phyloP scores from a whole-genome alignment of 495 filamentous ascomycete species.

The Aspergillus sparsus region DNA sequence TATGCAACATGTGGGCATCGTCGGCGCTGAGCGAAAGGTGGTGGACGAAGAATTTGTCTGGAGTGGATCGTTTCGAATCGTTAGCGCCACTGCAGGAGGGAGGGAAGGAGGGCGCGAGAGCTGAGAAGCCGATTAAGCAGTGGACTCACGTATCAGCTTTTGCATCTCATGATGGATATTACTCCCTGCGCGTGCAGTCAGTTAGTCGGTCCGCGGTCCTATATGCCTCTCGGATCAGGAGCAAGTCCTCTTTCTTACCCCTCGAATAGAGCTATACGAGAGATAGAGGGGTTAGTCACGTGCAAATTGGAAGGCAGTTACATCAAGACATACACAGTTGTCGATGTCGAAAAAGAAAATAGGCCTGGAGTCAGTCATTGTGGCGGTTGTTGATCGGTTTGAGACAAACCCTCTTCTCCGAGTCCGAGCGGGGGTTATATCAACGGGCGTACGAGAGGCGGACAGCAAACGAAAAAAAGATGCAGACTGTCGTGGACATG shows the following conservation, averaged over 20 bases:
- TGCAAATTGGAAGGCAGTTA: neutral
- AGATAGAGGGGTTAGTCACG: slow-evolving; percentile 19
- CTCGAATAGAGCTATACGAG: slow-evolving; percentile 53
- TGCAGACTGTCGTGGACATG: slow-evolving; percentile 3
- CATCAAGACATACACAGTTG: slow-evolving; percentile 71
- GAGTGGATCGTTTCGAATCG: neutral
- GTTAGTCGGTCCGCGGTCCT: slow-evolving; percentile 20
- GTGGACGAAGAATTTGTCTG: slow-evolving; percentile 75
- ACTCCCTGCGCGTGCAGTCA: slow-evolving; percentile 44
- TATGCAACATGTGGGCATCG: slow-evolving; percentile 80
- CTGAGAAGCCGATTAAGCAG: too few relatives aligned
- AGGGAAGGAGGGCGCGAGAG: too few relatives aligned
- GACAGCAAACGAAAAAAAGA: neutral
- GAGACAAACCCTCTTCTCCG: slow-evolving; percentile 4
- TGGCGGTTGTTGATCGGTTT: neutral
- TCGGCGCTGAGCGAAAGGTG: slow-evolving; percentile 71
- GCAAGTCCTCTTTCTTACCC: slow-evolving; percentile 32
- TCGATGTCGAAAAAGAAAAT: slow-evolving; percentile 95
- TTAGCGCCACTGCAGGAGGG: too few relatives aligned
- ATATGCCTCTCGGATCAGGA: slow-evolving; percentile 3
- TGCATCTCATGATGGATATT: slow-evolving; percentile 77
- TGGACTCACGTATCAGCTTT: slow-evolving; percentile 57
- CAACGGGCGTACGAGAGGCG: neutral
- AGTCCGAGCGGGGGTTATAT: slow-evolving; percentile 7
- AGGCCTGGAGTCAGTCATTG: slow-evolving; percentile 46